Conservation (phyloP, 805 yeast genomes). For the Candida krabiensis region DNA sequence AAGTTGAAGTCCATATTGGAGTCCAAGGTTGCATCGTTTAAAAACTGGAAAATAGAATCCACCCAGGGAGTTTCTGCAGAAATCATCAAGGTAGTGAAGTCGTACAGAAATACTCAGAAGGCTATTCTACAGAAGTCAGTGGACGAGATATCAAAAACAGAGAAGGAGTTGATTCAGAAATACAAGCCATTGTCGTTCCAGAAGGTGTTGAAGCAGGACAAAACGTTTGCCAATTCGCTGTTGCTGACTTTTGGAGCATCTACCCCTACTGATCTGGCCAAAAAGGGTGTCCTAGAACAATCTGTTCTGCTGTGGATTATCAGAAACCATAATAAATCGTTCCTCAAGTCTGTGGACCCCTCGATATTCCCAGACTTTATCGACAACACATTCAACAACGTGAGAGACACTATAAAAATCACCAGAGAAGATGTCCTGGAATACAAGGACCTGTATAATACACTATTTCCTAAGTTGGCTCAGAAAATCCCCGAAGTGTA, state of each 20-base stretch:
- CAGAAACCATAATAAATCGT: conserved; percentile 49
- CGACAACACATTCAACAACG: conserved; percentile 22
- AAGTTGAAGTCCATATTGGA: conserved; percentile 52
- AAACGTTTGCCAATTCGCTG: conserved; percentile 40
- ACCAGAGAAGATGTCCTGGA: conserved; percentile 55
- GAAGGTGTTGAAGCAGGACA: conserved; percentile 43
- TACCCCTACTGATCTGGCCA: conserved; percentile 50
- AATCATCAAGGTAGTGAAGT: conserved; percentile 37
- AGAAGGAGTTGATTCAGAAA: conserved; percentile 43
- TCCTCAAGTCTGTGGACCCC: conserved; percentile 33
- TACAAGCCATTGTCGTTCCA: conserved; percentile 59
- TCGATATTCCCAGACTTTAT: conserved; percentile 55
- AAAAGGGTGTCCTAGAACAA: conserved; percentile 53
- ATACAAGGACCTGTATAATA: conserved; percentile 50
- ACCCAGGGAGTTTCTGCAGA: conserved; percentile 19
- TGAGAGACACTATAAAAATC: conserved; percentile 35
- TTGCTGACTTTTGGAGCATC: conserved; percentile 57
- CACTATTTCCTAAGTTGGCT: conserved; percentile 47
- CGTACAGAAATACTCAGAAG: conserved; percentile 51
- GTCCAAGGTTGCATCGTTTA: conserved; percentile 46
- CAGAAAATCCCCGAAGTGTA: conserved; percentile 46
- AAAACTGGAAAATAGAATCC: conserved; percentile 29
- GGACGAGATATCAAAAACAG: conserved; percentile 45
- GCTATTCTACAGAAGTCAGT: conserved; percentile 43
- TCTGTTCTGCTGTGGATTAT: conserved; percentile 63